Evolutionary conservation across 192 early-diverging fungal species (phyloP).

Genomic region (Geosiphon pyriformis): DNA sequence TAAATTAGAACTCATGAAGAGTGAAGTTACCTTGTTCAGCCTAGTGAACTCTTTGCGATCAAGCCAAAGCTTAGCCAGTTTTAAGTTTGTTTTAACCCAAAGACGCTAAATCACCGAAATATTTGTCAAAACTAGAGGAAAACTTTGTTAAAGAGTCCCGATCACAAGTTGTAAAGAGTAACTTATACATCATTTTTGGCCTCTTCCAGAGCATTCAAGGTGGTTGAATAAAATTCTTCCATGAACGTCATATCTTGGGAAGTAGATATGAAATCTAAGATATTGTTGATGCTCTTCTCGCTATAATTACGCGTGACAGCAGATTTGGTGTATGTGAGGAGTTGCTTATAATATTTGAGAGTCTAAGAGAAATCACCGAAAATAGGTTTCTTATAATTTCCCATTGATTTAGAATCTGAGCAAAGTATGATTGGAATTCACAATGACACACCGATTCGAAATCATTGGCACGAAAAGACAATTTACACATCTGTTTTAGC

Average conservation of each 20-base stretch:
- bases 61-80: constrained; percentile 79
- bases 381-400: neutral
- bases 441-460: constrained; percentile 57
- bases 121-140: neutral
- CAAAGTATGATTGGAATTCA: too few species aligned
- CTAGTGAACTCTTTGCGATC: constrained; percentile 74
- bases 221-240: constrained; percentile 79
- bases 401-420: too few species aligned
- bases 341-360: constrained; percentile 62
- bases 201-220: constrained; percentile 64
- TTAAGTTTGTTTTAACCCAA: constrained; percentile 83
- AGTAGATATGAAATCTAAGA: constrained; percentile 72
- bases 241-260: constrained; percentile 74
- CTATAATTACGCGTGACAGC: constrained; percentile 81
- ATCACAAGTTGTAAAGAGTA: neutral
- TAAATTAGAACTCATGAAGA: neutral
- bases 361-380: constrained; percentile 43
- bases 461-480: constrained; percentile 60
- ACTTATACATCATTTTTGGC: constrained; percentile 70
- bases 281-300: constrained; percentile 90
- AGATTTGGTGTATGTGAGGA: constrained; percentile 69
- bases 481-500: constrained; percentile 80
- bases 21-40: constrained; percentile 52
- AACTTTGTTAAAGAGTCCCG: too few species aligned
- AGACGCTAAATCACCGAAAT: constrained; percentile 49